Evolutionary conservation across 192 early-diverging fungal species (phyloP), one percentile per base, ranked within the genome.

Genomic region (Coemansia sp.): DNA sequence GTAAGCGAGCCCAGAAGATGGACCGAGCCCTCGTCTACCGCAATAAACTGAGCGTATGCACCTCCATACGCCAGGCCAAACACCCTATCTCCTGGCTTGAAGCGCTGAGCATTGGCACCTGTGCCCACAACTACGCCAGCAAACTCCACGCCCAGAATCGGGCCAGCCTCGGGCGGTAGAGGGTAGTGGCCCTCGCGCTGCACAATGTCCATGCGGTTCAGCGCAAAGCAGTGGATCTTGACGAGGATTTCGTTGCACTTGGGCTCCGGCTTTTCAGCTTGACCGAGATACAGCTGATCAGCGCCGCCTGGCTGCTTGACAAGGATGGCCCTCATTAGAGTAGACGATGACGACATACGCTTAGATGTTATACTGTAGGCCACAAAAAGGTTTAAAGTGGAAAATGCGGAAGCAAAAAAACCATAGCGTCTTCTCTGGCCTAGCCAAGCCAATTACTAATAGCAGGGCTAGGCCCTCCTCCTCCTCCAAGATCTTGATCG

Each of bases 161-260:
- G 61, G 25, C 88, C 84, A 18, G 83, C 89, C 31, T 79, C 83
- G 0, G 82, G 69, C 12, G 90, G 90, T 31, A 85, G 63, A 18
- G 89, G 89, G 53, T 93, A 92, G n/a, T 43, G 53, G 10, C 90
- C 90, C 48, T 89, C 69, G 38, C 92, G 86, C 74, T 93, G 92
- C 9, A 86, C 6, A 50, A 90, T 83, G 65, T 93, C 92, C 89
- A 91, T 88, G 18, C 92, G 85, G 62, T 93, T 93, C 52, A 92
- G 70, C 25, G 76, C 87, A 75, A 93, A 90, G 50, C 65, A 81
- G 35, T 57, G 61, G 60, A 87, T 74, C 68, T 86, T 84, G 47
- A 88, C 73, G 12, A 88, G 74, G 6, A 88, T 31, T 60, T 88
- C 68, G 61, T 64, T 82, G 38, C 69, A 45, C 36, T 34, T 62